Evolutionary conservation across 2,329 filamentous ascomycete species (phyloP).

Genomic region (Knufia petricola): DNA sequence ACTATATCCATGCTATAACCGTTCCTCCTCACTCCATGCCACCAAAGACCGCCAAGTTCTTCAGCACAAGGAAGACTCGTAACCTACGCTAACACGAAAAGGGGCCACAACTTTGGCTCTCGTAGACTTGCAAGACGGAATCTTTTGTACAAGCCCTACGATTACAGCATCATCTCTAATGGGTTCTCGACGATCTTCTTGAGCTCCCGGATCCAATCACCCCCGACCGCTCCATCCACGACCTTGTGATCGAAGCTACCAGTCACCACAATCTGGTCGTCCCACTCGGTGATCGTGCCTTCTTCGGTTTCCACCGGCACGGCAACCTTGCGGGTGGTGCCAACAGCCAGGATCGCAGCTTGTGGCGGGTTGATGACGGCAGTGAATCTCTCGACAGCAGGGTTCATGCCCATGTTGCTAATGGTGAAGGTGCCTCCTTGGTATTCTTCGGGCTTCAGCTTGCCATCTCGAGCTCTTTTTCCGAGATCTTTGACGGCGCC

Average conservation of each 20-base stretch:
- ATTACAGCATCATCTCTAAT: conserved; percentile 79
- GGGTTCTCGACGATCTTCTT: conserved; percentile 99
- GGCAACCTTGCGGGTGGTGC: conserved; percentile 91
- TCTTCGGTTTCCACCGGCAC: conserved; percentile 78
- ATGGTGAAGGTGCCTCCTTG: conserved; percentile 98
- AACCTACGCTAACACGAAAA: neutral
- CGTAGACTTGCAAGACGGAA: conserved; percentile 14
- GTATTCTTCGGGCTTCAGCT: conserved; percentile 99
- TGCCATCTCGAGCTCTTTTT: conserved; percentile 90
- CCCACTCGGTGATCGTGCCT: conserved; percentile 73
- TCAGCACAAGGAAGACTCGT: conserved; percentile 5
- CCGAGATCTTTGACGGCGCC: conserved; percentile 88
- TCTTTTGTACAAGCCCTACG: conserved; percentile 25
- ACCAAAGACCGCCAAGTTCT: neutral
- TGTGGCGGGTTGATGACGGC: conserved; percentile 99
- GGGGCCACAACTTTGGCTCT: conserved; percentile 20
- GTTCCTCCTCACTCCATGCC: neutral
- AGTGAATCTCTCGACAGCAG: conserved; percentile 90
- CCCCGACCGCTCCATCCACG: conserved; percentile 89
- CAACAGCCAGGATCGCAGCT: conserved; percentile 87
- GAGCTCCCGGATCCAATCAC: conserved; percentile 90
- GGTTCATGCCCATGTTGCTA: conserved; percentile 99
- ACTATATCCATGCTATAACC: conserved; percentile 7
- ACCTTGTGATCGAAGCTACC: conserved; percentile 99
- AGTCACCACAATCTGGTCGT: conserved; percentile 93